Evolutionary conservation across 108 stramenopile species (phyloP).

Genomic region (Fragilaria crotonensis): DNA sequence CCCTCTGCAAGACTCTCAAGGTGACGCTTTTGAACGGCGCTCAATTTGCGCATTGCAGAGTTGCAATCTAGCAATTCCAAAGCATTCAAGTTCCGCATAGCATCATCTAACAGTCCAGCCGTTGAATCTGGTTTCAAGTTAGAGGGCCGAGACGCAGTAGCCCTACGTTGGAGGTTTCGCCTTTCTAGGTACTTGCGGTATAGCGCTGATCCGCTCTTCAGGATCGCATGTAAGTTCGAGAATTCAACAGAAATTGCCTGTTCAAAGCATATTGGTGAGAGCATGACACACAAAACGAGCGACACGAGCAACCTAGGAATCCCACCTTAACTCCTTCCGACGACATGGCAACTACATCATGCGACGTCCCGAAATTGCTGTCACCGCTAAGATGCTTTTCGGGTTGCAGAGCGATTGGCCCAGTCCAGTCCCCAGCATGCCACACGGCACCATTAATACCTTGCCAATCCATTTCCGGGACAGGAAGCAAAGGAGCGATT

Average conservation of each 20-base stretch:
- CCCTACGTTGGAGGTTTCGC: constrained; percentile 4
- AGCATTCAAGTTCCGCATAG: constrained; percentile 53
- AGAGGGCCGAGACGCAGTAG: background rate
- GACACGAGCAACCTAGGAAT: background rate
- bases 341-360: constrained; percentile 77
- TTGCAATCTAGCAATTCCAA: constrained; percentile 71
- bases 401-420: constrained; percentile 58
- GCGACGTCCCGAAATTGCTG: constrained; percentile 37
- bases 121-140: background rate
- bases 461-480: background rate
- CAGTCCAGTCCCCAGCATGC: constrained; percentile 80
- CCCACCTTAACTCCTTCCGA: constrained; percentile 73
- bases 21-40: constrained; percentile 81
- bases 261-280: background rate
- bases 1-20: constrained; percentile 77
- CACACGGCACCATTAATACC: constrained; percentile 25
- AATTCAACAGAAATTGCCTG: constrained; percentile 64
- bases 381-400: constrained; percentile 63
- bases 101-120: constrained; percentile 29
- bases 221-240: constrained; percentile 54
- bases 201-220: constrained; percentile 63
- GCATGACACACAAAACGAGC: background rate
- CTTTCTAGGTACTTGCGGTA: constrained; percentile 67
- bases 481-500: background rate
- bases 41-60: constrained; percentile 70